These are phyloP conservation scores for Ganoderma sinense DNA, from an alignment of 1,284 basidiomycete species.

Conservation along the genomic window DNA sequence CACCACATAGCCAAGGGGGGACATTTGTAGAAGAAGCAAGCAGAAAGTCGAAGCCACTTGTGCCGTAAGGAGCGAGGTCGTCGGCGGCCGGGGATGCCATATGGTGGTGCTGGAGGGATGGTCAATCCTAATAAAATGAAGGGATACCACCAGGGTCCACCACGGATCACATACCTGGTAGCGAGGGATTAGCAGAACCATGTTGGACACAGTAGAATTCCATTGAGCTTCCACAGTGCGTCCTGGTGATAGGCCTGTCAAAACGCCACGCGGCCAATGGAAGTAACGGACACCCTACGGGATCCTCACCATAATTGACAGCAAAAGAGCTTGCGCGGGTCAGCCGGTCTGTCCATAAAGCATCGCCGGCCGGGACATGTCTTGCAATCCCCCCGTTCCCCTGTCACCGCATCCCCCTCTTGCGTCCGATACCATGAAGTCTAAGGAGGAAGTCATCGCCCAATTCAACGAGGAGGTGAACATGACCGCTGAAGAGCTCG, in stretches of 20 bases:
- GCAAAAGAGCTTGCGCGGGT: background rate
- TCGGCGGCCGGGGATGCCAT: background rate
- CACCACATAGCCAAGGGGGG: background rate
- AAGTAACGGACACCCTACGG: constrained; percentile 8
- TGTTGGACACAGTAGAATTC: background rate
- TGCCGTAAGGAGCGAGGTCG: background rate
- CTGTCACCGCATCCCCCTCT: background rate
- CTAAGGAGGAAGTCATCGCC: constrained; percentile 39
- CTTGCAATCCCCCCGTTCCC: too few species aligned
- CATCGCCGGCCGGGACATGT: background rate
- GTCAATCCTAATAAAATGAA: background rate
- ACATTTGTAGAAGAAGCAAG: background rate
- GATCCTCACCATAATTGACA: constrained; percentile 8
- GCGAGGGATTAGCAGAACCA: background rate
- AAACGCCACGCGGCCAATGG: constrained; percentile 15
- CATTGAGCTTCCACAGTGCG: background rate
- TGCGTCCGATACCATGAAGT: constrained; percentile 25
- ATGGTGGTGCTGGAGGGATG: background rate
- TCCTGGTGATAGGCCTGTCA: constrained; percentile 3
- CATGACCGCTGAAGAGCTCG: constrained; percentile 45
- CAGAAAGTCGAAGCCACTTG: background rate
- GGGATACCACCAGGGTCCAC: background rate
- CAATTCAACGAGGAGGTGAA: constrained; percentile 41
- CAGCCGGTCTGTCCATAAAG: background rate
- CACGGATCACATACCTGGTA: background rate